Percentiles rank a stretch among this genome's conserved stretches.
Evolutionary conservation across 2,329 filamentous ascomycete genomes (phyloP).

Genomic region (Clarireedia paspali): DNA sequence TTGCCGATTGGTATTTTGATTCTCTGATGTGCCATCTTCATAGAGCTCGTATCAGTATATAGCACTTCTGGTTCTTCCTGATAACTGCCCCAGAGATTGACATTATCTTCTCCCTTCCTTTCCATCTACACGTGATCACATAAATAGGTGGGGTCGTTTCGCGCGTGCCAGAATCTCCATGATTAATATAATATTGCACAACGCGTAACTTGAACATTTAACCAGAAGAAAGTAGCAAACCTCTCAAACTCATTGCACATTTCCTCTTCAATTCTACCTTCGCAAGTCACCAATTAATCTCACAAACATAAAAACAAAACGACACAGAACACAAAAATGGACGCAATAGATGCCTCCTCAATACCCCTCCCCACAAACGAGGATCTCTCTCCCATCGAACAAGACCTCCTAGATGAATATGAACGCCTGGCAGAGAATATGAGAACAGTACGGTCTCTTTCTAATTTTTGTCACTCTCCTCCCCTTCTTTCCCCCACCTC

Average conservation of each 20-base stretch:
- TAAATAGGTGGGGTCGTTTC: too few species aligned
- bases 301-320: neutral
- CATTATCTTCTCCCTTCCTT: too few species aligned
- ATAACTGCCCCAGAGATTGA: too few species aligned
- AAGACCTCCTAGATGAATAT: slow-evolving; percentile 93
- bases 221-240: neutral
- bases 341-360: slow-evolving; percentile 1
- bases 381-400: slow-evolving; percentile 73
- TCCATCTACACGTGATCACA: too few species aligned
- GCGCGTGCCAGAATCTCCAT: neutral
- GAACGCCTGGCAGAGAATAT: slow-evolving; percentile 80
- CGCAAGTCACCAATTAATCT: neutral
- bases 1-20: neutral
- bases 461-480: neutral
- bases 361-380: slow-evolving; percentile 12
- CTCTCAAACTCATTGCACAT: neutral
- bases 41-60: too few species aligned
- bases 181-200: too few species aligned
- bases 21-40: neutral
- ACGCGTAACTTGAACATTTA: neutral
- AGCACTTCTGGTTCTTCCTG: too few species aligned
- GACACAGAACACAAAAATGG: slow-evolving; percentile 1
- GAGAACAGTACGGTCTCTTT: slow-evolving; percentile 58
- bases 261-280: neutral
- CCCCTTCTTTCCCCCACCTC: neutral